Conservation (phyloP, 306 rosid genomes). For the Myrica gale region DNA sequence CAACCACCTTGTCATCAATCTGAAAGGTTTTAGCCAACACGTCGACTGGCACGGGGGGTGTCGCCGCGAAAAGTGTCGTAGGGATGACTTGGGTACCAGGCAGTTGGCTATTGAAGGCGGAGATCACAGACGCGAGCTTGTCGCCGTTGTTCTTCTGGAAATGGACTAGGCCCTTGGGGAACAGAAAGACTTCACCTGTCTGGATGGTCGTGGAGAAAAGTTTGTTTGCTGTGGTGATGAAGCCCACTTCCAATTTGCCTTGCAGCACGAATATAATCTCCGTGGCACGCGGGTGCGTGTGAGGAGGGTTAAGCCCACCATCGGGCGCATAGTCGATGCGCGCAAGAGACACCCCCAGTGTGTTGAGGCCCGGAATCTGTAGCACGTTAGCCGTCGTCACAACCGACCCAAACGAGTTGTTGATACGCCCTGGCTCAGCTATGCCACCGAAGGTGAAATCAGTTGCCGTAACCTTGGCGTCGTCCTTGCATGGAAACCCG, state of each 20-base stretch:
- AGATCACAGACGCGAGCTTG: slow-evolving; percentile 36
- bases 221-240: slow-evolving; percentile 47
- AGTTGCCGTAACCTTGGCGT: slow-evolving; percentile 42
- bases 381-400: slow-evolving; percentile 51
- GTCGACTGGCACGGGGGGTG: slow-evolving; percentile 39
- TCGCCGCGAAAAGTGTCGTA: slow-evolving; percentile 40
- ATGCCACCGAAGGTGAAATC: slow-evolving; percentile 51
- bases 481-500: slow-evolving; percentile 52
- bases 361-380: slow-evolving; percentile 56
- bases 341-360: slow-evolving; percentile 45
- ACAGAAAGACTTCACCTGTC: slow-evolving; percentile 48
- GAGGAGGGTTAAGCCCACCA: slow-evolving; percentile 59
- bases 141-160: slow-evolving; percentile 52
- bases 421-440: slow-evolving; percentile 37
- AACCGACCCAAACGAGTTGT: slow-evolving; percentile 48
- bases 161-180: slow-evolving; percentile 48
- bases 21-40: slow-evolving; percentile 48
- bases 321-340: slow-evolving; percentile 44
- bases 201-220: slow-evolving; percentile 43
- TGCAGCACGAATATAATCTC: slow-evolving; percentile 49
- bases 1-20: slow-evolving; percentile 37
- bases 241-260: slow-evolving; percentile 46
- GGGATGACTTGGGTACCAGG: slow-evolving; percentile 49
- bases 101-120: slow-evolving; percentile 51
- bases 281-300: slow-evolving; percentile 59